Evolutionary conservation across 805 yeast species (phyloP).

Genomic region (Myxozyma monticola): DNA sequence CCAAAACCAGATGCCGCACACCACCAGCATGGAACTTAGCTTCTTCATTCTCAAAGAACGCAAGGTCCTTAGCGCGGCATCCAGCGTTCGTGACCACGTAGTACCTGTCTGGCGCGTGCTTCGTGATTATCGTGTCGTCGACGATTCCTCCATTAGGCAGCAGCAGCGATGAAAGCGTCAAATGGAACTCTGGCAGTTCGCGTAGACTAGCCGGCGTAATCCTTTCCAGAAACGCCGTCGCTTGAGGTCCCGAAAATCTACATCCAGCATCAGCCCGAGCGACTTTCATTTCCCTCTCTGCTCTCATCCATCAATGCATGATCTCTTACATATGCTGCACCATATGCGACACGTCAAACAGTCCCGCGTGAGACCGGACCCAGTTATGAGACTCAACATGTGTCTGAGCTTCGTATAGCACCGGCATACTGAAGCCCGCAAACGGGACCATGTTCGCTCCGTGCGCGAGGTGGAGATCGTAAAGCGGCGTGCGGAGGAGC

Average conservation of each 20-base stretch:
- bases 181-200: constrained; percentile 55
- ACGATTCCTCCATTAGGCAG: constrained; percentile 83
- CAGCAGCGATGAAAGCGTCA: constrained; percentile 71
- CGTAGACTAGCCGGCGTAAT: constrained; percentile 85
- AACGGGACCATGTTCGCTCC: constrained; percentile 94
- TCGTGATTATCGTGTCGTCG: constrained; percentile 89
- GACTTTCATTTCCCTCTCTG: no score
- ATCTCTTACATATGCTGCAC: constrained; percentile 61
- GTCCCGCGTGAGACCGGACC: constrained; percentile 85
- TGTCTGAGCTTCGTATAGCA: constrained; percentile 69
- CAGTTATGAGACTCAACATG: constrained; percentile 93
- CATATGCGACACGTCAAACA: constrained; percentile 98
- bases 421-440: constrained; percentile 97
- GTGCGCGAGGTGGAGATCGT: constrained; percentile 70
- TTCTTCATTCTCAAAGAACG: constrained; percentile 50
- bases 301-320: neutral
- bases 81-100: constrained; percentile 97
- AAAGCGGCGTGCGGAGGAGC: constrained; percentile 66
- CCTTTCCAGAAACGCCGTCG: constrained; percentile 67
- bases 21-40: constrained; percentile 30
- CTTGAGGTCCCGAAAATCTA: constrained; percentile 64
- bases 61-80: constrained; percentile 77
- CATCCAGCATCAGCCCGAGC: neutral
- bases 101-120: constrained; percentile 65
- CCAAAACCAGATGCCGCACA: constrained; percentile 42